A percentile compares a stretch with the other conserved stretches of the same genome.
These are phyloP conservation scores for Pilasporangium apinafurcum DNA, from an alignment of 352 stramenopile genomes.

Conservation along the genomic window DNA sequence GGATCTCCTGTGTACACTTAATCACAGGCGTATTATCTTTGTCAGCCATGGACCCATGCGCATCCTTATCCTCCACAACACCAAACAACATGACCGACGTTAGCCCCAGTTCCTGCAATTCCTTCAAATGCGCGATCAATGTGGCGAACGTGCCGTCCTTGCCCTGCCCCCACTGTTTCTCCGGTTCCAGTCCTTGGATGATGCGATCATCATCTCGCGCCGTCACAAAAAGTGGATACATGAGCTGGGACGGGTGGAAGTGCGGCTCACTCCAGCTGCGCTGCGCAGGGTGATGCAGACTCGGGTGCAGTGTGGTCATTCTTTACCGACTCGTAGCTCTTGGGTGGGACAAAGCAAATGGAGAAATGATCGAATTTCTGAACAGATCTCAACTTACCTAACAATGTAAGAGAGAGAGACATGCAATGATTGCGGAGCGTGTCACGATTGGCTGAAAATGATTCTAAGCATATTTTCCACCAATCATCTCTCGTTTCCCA, in stretches of 20 bases:
- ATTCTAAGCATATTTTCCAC: too few species aligned
- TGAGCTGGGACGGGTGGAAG: slow-evolving; percentile 83
- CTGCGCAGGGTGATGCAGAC: slow-evolving; percentile 74
- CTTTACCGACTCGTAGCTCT: too few species aligned
- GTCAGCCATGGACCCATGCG: slow-evolving; percentile 65
- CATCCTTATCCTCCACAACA: slow-evolving; percentile 83
- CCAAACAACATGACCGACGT: slow-evolving; percentile 87
- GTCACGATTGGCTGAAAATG: too few species aligned
- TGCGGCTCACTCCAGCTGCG: slow-evolving; percentile 84
- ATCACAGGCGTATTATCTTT: slow-evolving; percentile 75
- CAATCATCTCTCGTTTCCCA: too few species aligned
- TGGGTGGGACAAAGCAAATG: too few species aligned
- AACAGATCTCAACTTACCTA: too few species aligned
- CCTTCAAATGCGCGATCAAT: slow-evolving; percentile 66
- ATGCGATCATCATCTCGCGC: slow-evolving; percentile 50
- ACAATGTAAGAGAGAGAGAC: too few species aligned
- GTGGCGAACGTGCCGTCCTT: slow-evolving; percentile 58
- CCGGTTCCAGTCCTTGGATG: slow-evolving; percentile 77
- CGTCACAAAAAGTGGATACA: slow-evolving; percentile 89
- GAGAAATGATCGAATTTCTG: too few species aligned
- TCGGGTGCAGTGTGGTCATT: slow-evolving; percentile 58
- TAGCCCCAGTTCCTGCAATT: slow-evolving; percentile 66
- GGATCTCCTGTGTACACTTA: slow-evolving; percentile 53
- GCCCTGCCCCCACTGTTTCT: slow-evolving; percentile 80
- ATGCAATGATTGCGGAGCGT: too few species aligned